Base-by-base conservation (phyloP, 495 filamentous ascomycete genomes). In the Penicillium desertorum region DNA sequence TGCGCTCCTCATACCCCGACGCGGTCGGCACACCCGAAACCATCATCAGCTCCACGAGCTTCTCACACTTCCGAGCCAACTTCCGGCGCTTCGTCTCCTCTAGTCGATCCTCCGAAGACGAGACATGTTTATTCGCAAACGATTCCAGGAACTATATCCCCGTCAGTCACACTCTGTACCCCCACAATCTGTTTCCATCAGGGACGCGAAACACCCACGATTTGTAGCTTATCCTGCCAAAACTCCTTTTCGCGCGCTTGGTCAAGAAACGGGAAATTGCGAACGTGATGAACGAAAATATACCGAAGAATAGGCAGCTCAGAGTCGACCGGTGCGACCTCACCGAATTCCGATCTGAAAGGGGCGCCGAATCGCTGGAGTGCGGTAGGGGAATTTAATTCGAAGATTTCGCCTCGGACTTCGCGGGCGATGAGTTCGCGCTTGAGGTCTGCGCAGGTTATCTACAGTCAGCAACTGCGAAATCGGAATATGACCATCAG, bases 11-110 rank as follows among this genome's bases (percentile, higher is more conserved):
- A 64, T 98, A 98, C 3, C 94, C 94, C 17, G 92, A 96, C 16
- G 94, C 91, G 2, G 94, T 98, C 20, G 89, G 92, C 46, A 98
- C 87, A 5, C 95, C 94, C 4, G 91, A 96, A 17, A 98, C 95
- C 92, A 98, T 96, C 94, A 98, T 98, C 56, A 98, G 77, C 75
- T 98, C 94, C 29, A 98, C 88, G 50, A 98, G 74, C 78, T 98
- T 98, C 68, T 91, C 86, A 29, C 90, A 89, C 81, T 98, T 98
- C 53, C 87, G 75, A 0, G 95, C 92, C 51, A 98, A 74, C 74
- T 98, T 98, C 66, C 86, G 81, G 43, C 94, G 81, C 81, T 98
- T 98, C 3, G 95, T 98, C 71, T 97, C 91, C 70, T 98, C 94
- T 46, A 97, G 73, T 9, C 94, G 83, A 65, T 98, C 94, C 69